Conservation (phyloP, 2,329 filamentous ascomycete genomes). For the Botrytis medusae region DNA sequence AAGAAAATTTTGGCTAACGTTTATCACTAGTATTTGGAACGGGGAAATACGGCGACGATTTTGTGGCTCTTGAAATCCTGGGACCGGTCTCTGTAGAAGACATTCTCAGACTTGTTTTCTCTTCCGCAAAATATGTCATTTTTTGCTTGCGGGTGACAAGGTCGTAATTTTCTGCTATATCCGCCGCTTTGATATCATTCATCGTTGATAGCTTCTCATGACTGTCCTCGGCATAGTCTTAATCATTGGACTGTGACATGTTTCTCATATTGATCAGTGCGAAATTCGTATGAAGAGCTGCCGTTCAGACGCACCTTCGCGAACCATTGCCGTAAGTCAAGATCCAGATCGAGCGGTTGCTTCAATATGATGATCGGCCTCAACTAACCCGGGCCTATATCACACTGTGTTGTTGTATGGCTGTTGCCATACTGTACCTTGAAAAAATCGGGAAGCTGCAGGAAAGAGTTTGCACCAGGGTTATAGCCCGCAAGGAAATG, state of each 20-base stretch:
- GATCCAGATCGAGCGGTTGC: not conserved
- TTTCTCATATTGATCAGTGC: not conserved
- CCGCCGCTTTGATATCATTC: not conserved
- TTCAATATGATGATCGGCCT: not conserved
- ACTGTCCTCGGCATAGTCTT: too few relatives aligned
- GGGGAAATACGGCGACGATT: not conserved
- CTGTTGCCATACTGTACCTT: not conserved
- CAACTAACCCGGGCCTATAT: fast-evolving
- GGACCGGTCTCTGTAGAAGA: not conserved
- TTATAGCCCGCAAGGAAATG: not conserved
- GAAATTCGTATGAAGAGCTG: not conserved
- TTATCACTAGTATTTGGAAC: too few relatives aligned
- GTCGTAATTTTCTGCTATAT: not conserved
- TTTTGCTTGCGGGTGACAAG: not conserved
- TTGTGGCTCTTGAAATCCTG: not conserved
- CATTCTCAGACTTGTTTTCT: not conserved
- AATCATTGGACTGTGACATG: not conserved
- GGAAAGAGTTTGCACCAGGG: not conserved
- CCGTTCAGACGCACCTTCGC: not conserved
- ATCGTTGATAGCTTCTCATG: not conserved
- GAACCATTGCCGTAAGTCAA: not conserved
- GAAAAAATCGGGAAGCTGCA: not conserved
- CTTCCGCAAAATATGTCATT: not conserved
- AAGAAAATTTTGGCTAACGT: fast-evolving
- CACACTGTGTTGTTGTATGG: not conserved